These are phyloP conservation scores for Zygoascus biomembranicola DNA, from an alignment of 805 yeast genomes.

Conservation along the genomic window DNA sequence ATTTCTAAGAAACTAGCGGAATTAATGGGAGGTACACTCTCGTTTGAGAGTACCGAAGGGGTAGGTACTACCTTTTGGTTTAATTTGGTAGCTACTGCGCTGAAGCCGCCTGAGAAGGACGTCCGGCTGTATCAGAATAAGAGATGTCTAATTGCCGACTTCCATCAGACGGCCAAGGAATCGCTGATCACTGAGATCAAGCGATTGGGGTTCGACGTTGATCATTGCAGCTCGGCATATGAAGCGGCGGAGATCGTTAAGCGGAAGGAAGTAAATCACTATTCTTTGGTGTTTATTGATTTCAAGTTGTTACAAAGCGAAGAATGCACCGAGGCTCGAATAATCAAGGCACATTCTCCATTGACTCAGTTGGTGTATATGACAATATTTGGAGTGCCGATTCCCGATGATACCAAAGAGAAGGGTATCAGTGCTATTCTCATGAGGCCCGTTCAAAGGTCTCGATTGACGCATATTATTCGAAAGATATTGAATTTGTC, in stretches of 20 bases:
- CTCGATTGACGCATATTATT: slow-evolving; percentile 17
- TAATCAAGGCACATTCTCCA: slow-evolving; percentile 11
- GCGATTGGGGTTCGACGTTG: slow-evolving; percentile 30
- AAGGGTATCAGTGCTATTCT: slow-evolving; percentile 18
- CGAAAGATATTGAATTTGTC: slow-evolving; percentile 6
- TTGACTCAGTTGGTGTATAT: slow-evolving; percentile 17
- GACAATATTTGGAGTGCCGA: slow-evolving; percentile 20
- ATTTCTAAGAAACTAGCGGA: slow-evolving; percentile 42
- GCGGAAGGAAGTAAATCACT: slow-evolving; percentile 10
- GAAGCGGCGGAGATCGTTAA: slow-evolving; percentile 15
- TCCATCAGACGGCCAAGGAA: slow-evolving; percentile 26
- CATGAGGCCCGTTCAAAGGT: slow-evolving; percentile 19
- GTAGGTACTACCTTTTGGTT: slow-evolving; percentile 41
- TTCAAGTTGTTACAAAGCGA: slow-evolving; percentile 11
- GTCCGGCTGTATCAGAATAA: slow-evolving; percentile 13
- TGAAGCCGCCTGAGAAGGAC: slow-evolving; percentile 19
- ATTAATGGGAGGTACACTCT: slow-evolving; percentile 40
- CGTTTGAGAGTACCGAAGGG: slow-evolving; percentile 39
- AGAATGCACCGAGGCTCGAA: slow-evolving; percentile 8
- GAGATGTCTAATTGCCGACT: slow-evolving; percentile 30
- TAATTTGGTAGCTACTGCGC: slow-evolving; percentile 28
- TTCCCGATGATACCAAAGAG: slow-evolving; percentile 17
- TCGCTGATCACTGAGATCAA: slow-evolving; percentile 31
- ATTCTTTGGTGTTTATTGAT: slow-evolving; percentile 17
- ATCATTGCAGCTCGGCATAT: slow-evolving; percentile 16